Percentiles rank a stretch among this genome's conserved stretches.
Evolutionary conservation across 139 green algal genomes (phyloP).

Genomic region (Choricystis sp.): DNA sequence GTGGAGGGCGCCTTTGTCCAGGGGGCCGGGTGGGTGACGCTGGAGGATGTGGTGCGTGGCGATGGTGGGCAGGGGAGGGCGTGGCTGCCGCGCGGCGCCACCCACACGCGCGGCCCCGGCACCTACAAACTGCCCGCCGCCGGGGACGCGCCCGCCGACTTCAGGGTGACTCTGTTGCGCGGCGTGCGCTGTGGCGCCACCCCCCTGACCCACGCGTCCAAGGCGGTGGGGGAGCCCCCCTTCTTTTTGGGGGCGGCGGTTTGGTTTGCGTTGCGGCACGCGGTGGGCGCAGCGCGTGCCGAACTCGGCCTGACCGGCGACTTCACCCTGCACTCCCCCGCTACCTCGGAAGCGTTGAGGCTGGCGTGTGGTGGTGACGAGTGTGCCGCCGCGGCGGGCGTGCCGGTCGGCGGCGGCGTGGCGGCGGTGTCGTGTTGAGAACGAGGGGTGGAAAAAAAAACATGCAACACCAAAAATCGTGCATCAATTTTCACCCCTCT

Average conservation of each 20-base stretch:
- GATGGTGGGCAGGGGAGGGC: conserved; percentile 64
- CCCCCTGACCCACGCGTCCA: conserved; percentile 50
- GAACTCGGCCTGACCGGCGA: conserved; percentile 13
- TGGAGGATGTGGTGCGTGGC: conserved; percentile 94
- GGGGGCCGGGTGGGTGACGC: conserved; percentile 81
- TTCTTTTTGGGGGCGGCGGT: conserved; percentile 75
- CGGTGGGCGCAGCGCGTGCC: conserved; percentile 47
- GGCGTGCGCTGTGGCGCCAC: conserved; percentile 62
- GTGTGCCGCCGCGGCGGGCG: too few species aligned
- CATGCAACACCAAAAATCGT: too few species aligned
- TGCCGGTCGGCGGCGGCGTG: background rate
- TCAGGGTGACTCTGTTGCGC: conserved; percentile 68
- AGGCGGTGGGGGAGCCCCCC: conserved; percentile 90
- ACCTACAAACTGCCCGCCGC: conserved; percentile 91
- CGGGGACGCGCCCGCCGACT: conserved; percentile 92
- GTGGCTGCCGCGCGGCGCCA: conserved; percentile 57
- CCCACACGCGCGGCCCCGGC: conserved; percentile 60
- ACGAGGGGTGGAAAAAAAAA: too few species aligned
- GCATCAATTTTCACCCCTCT: too few species aligned
- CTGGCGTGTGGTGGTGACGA: background rate
- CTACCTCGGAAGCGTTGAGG: background rate
- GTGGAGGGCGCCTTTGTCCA: conserved; percentile 88
- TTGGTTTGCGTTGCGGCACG: conserved; percentile 85
- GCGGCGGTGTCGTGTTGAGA: background rate
- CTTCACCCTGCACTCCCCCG: background rate